phyloP scores from a whole-genome alignment of 768 basidiomycete species.

The Inosperma sp. region DNA sequence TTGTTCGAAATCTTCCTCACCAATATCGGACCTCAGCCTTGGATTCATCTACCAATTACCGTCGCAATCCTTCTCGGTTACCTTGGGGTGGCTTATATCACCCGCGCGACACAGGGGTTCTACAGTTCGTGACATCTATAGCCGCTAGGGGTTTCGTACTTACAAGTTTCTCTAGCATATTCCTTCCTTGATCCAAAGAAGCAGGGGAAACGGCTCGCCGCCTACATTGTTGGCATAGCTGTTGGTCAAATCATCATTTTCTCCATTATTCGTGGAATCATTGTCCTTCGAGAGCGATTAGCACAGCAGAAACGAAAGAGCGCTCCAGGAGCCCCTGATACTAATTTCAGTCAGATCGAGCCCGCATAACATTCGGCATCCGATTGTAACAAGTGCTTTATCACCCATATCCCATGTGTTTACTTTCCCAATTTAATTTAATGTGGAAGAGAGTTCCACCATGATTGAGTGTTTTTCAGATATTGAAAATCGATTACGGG shows the following conservation, averaged over 20 bases:
- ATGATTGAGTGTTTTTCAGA: too few relatives aligned
- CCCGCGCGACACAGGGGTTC: conserved; percentile 50
- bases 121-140: conserved; percentile 45
- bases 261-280: conserved; percentile 38
- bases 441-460: too few relatives aligned
- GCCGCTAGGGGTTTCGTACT: neutral
- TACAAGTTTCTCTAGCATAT: conserved; percentile 41
- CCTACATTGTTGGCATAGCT: conserved; percentile 57
- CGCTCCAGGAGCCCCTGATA: too few relatives aligned
- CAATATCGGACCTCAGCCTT: conserved; percentile 45
- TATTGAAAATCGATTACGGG: too few relatives aligned
- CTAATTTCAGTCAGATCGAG: too few relatives aligned
- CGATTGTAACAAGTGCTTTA: too few relatives aligned
- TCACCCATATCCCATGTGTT: too few relatives aligned
- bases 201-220: conserved; percentile 45
- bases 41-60: conserved; percentile 43
- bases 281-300: conserved; percentile 30
- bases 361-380: too few relatives aligned
- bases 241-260: conserved; percentile 51
- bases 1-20: conserved; percentile 56
- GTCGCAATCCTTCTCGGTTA: conserved; percentile 52
- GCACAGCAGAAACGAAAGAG: neutral
- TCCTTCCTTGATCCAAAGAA: conserved; percentile 53
- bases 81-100: conserved; percentile 64
- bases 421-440: too few relatives aligned